Base-by-base conservation (phyloP, 306 rosid species). In the Rosa multiflora region DNA sequence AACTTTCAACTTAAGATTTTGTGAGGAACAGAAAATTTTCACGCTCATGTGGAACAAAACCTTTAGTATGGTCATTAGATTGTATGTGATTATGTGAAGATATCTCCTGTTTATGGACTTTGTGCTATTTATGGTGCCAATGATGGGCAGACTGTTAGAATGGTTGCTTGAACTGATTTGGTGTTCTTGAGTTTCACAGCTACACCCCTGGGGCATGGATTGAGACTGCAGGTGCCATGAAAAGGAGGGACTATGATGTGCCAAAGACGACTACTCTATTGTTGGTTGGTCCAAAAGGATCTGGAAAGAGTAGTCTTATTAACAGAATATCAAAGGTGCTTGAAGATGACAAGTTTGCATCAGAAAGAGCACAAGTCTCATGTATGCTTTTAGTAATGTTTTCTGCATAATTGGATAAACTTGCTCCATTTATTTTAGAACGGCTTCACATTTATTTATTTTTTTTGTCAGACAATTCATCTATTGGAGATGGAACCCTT, bases 221-320 rank as follows among this genome's bases (percentile, higher is more conserved):
- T 80, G 93, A 80, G 76, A 81, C 76, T 48, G 92, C 76, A 37
- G 85, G 89, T 18, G 85, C 85, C 77, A 58, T 83, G 83, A 83
- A 88, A 63, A 39, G 76, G 80, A 78, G 80, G 62, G 89, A 92
- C 80, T 89, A 91, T 80, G 97, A 86, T 88, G 83, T 91, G 23
- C 97, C 98, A n/a, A 83, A 73, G 82, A 88, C 91, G 66, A 89
- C 90, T 11, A 77, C 92, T 46, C 90, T 94, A 59, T 21, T 92
- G 71, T 86, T 94, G 87, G 79, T 92, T 63, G 98, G 98, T 86
- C 98, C 91, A 23, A 91, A 80, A 55, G 89, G 91, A 80, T 90
- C 98, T 9, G 98, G 97, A 72, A 94, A 92, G 84, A 92, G 97
- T 89, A 86, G 97, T 81, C 95, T 94, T 81, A 76, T 94, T 70